These are phyloP conservation scores for Bolboschoenoplectus hybrid DNA, from an alignment of 202 grass and related monocot species.

Conservation along the genomic window DNA sequence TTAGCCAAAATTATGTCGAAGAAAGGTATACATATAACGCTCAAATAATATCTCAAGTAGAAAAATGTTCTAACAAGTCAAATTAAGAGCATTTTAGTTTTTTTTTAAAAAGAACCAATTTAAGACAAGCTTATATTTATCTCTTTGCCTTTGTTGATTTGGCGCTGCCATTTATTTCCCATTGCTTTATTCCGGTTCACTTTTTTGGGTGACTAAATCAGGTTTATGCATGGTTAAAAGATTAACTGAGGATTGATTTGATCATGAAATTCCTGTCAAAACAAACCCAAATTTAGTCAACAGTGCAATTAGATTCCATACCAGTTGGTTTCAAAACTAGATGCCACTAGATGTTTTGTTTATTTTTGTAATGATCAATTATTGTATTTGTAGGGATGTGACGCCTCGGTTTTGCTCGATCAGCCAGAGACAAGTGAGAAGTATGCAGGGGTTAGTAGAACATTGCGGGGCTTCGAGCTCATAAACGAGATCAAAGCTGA, in stretches of 20 bases:
- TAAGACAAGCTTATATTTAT: too few species aligned
- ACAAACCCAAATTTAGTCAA: neutral
- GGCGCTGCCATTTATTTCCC: neutral
- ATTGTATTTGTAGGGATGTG: slow-evolving; percentile 55
- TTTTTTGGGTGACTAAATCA: neutral
- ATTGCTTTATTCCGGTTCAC: neutral
- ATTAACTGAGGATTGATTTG: neutral
- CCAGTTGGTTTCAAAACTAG: neutral
- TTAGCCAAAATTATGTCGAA: neutral
- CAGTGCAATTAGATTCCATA: neutral
- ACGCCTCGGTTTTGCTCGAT: slow-evolving; percentile 73
- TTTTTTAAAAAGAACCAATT: neutral
- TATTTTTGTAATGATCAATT: neutral
- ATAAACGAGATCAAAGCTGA: slow-evolving; percentile 72
- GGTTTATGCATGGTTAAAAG: neutral
- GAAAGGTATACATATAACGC: neutral
- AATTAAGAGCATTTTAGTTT: neutral
- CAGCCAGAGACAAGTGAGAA: slow-evolving; percentile 54
- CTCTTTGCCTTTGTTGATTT: too few species aligned
- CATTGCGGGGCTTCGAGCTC: slow-evolving; percentile 70
- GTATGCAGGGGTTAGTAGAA: slow-evolving; percentile 57
- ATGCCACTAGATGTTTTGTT: neutral
- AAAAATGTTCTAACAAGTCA: too few species aligned
- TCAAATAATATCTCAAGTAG: too few species aligned
- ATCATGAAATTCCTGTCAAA: neutral